These are phyloP conservation scores for Cenchrus americanus DNA, from an alignment of 176 grass and related monocot species.

Conservation along the genomic window DNA sequence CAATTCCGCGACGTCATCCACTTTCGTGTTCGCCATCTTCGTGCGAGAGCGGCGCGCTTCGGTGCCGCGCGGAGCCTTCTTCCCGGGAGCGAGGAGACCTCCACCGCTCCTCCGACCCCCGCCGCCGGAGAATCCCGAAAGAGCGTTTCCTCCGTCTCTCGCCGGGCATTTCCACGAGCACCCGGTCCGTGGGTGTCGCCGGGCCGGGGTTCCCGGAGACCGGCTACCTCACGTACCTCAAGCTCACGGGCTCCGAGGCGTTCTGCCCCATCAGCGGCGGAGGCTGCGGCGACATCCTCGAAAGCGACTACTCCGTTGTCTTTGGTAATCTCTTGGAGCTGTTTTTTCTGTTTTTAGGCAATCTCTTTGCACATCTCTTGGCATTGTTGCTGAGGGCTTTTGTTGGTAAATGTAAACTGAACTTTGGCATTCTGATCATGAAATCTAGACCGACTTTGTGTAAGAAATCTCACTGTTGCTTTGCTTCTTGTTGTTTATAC, in stretches of 20 bases:
- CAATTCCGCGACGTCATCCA: not conserved
- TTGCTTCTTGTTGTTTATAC: not conserved
- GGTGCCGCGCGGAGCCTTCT: constrained; percentile 53
- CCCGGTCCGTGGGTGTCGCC: constrained; percentile 61
- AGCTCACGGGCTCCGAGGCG: constrained; percentile 75
- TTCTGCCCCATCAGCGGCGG: constrained; percentile 81
- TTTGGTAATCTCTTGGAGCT: constrained; percentile 59
- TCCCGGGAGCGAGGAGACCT: constrained; percentile 37
- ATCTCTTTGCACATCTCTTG: not conserved
- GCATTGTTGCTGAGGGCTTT: not conserved
- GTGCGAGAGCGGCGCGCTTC: constrained; percentile 33
- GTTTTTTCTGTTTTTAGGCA: not conserved
- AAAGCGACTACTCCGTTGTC: constrained; percentile 74
- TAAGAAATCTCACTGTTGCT: not conserved
- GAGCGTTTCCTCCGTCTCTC: constrained; percentile 22
- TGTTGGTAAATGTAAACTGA: not conserved
- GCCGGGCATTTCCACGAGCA: constrained; percentile 66
- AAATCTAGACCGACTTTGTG: not conserved
- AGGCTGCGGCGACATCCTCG: constrained; percentile 72
- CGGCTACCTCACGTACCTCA: constrained; percentile 84
- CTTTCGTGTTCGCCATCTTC: constrained; percentile 15
- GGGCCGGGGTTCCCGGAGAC: constrained; percentile 81
- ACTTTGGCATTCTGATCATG: not conserved
- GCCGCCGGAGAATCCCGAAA: not conserved
- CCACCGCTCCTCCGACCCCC: not conserved